Conservation (phyloP, 2,329 filamentous ascomycete species). For the Hymenoscyphus infarciens region DNA sequence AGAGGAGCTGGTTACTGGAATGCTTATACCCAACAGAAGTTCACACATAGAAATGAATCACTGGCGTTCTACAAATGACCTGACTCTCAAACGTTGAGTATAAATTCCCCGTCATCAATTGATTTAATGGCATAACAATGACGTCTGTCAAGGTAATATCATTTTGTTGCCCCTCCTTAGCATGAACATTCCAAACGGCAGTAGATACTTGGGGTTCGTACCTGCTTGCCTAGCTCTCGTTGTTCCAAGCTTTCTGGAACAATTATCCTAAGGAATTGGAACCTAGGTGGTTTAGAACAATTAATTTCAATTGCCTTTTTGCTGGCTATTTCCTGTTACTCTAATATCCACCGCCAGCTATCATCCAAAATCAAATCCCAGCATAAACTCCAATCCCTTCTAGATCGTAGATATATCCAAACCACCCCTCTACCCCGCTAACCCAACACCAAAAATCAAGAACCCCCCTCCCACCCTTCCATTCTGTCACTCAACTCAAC, state of each 20-base stretch:
- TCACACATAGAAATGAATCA: not conserved
- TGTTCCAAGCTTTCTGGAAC: too few species aligned
- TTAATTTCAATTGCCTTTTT: not conserved
- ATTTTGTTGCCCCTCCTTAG: too few species aligned
- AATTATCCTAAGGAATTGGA: too few species aligned
- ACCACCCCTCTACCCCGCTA: not conserved
- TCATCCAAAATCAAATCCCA: too few species aligned
- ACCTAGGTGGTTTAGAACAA: not conserved
- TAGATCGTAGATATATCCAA: not conserved
- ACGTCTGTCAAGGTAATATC: not conserved
- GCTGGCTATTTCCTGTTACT: not conserved
- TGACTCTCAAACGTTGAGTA: not conserved
- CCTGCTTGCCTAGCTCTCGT: too few species aligned
- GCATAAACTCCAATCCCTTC: too few species aligned
- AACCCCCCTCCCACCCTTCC: not conserved
- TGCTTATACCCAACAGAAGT: not conserved
- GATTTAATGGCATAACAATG: not conserved
- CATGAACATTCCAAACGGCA: too few species aligned
- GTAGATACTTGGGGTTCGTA: too few species aligned
- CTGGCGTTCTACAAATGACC: not conserved
- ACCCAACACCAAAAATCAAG: slow-evolving; percentile 1
- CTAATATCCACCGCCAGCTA: too few species aligned
- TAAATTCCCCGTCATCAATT: not conserved
- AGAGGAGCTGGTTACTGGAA: not conserved
- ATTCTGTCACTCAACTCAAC: slow-evolving; percentile 16